These are phyloP conservation scores for Trametes meyenii DNA, from an alignment of 768 basidiomycete species.

Conservation along the genomic window DNA sequence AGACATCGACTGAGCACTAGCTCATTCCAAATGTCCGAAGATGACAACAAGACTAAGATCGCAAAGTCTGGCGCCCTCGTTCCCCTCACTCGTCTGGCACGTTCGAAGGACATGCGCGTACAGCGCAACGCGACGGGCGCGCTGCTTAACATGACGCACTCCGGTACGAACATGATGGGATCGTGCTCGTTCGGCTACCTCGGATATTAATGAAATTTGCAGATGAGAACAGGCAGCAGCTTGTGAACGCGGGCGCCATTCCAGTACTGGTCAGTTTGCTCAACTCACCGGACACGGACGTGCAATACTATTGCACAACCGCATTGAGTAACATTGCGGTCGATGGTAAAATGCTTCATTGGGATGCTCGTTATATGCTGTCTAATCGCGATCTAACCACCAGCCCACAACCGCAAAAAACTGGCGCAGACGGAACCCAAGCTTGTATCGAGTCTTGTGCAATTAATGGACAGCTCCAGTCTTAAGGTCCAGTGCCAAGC, in stretches of 20 bases:
- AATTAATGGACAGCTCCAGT: slow-evolving; percentile 95
- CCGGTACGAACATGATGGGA: slow-evolving; percentile 55
- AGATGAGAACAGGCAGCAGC: slow-evolving; percentile 99
- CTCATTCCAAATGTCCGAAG: slow-evolving; percentile 42
- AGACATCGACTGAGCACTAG: no score
- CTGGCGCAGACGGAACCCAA: slow-evolving; percentile 93
- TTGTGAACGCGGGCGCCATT: slow-evolving; percentile 97
- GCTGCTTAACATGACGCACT: slow-evolving; percentile 98
- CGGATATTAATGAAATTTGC: slow-evolving; percentile 8
- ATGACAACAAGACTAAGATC: slow-evolving; percentile 99
- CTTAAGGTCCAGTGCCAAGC: slow-evolving; percentile 99
- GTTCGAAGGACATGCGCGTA: slow-evolving; percentile 99
- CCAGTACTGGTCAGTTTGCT: slow-evolving; percentile 94
- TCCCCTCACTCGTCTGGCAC: slow-evolving; percentile 92
- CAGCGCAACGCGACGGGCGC: slow-evolving; percentile 99
- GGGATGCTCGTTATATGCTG: slow-evolving; percentile 5
- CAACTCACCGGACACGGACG: slow-evolving; percentile 97
- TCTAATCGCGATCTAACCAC: background rate
- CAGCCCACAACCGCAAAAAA: slow-evolving; percentile 89
- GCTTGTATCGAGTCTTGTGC: slow-evolving; percentile 89
- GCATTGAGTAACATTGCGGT: slow-evolving; percentile 98
- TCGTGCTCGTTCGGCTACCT: background rate
- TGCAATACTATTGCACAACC: slow-evolving; percentile 99
- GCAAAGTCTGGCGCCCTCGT: slow-evolving; percentile 99
- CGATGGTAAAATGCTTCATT: slow-evolving; percentile 59